These are phyloP conservation scores for Metschnikowia aberdeeniae DNA, from an alignment of 805 yeast species.

Conservation along the genomic window DNA sequence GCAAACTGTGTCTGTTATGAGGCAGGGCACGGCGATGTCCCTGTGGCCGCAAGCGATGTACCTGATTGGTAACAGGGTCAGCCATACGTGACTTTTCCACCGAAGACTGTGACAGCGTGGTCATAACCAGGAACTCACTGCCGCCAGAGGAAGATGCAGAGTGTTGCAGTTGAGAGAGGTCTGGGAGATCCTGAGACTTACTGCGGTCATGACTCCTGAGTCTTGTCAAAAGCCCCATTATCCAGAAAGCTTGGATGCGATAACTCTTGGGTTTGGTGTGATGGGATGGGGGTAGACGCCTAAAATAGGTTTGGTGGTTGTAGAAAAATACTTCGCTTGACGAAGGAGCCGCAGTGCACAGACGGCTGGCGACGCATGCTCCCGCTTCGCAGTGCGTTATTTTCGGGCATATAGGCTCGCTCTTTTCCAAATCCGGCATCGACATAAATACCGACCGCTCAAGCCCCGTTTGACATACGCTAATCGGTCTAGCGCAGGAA, in stretches of 20 bases:
- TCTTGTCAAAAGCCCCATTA: conserved; percentile 22
- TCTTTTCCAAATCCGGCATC: not conserved
- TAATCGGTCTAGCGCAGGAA: not conserved
- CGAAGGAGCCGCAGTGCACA: not conserved
- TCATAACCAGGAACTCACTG: conserved; percentile 32
- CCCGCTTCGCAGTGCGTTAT: not conserved
- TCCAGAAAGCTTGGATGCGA: too few species aligned
- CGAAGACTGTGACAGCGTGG: conserved; percentile 30
- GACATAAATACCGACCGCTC: not conserved
- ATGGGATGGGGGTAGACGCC: too few species aligned
- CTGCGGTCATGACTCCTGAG: conserved; percentile 12
- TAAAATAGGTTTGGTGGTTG: not conserved
- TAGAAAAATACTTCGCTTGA: not conserved
- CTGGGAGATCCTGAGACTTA: not conserved
- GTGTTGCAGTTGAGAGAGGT: not conserved
- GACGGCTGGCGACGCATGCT: not conserved
- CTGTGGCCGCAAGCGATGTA: not conserved
- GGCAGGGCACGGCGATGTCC: not conserved
- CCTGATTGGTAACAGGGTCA: not conserved
- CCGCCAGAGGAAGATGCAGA: conserved; percentile 12
- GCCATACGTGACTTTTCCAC: conserved; percentile 3
- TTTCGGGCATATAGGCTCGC: not conserved
- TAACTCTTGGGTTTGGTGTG: too few species aligned
- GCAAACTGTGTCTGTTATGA: conserved; percentile 7
- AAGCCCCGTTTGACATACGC: not conserved